phyloP scores from a whole-genome alignment of 495 filamentous ascomycete genomes.

The Aspergillus asperescens region DNA sequence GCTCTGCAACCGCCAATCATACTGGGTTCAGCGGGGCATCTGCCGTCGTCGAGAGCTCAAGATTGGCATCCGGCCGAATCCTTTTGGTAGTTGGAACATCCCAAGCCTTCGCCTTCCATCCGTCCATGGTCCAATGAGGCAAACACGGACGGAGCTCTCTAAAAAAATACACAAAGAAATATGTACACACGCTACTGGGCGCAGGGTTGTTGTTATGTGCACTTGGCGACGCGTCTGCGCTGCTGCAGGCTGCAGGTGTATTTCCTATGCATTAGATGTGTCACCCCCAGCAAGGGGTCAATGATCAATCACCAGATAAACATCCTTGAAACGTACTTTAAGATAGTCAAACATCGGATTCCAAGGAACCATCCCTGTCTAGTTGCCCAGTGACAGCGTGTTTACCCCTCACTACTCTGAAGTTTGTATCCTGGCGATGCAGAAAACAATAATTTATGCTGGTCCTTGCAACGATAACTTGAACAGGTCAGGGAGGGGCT shows the following conservation, averaged over 20 bases:
- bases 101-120: background rate
- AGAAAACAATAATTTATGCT: background rate
- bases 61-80: conserved; percentile 11
- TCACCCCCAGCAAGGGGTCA: conserved; percentile 5
- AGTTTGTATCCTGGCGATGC: background rate
- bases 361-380: conserved; percentile 10
- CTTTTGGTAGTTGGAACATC: conserved; percentile 18
- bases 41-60: conserved; percentile 16
- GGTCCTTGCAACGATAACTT: background rate
- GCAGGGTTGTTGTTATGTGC: background rate
- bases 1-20: conserved; percentile 15
- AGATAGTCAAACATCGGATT: background rate
- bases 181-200: background rate
- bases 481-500: background rate
- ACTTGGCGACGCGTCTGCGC: background rate
- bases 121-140: background rate
- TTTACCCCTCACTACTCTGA: background rate
- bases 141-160: no score
- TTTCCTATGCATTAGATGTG: background rate
- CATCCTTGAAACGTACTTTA: background rate
- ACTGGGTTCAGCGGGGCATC: conserved; percentile 12
- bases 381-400: conserved; percentile 12
- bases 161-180: background rate
- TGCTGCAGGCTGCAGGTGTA: background rate
- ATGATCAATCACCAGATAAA: background rate